Percentiles rank a stretch among this genome's conserved stretches.
phyloP scores from a whole-genome alignment of 805 yeast genomes.

The Lachancea mirantina region DNA sequence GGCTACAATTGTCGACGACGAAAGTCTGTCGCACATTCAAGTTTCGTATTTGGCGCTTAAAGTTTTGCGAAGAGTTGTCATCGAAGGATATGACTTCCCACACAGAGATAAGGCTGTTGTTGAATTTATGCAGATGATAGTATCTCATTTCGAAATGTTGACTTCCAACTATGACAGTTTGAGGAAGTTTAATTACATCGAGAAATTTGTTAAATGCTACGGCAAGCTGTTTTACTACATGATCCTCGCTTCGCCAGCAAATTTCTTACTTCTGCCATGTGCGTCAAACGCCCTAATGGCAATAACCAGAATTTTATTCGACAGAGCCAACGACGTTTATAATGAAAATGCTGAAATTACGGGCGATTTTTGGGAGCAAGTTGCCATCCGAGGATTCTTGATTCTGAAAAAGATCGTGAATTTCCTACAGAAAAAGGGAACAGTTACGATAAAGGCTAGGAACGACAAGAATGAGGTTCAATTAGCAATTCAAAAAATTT shows the following conservation, averaged over 20 bases:
- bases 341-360: slow-evolving; percentile 42
- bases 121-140: slow-evolving; percentile 52
- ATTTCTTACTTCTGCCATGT: slow-evolving; percentile 61
- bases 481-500: slow-evolving; percentile 46
- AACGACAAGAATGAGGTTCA: slow-evolving; percentile 59
- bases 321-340: slow-evolving; percentile 60
- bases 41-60: slow-evolving; percentile 75
- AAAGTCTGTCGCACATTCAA: slow-evolving; percentile 48
- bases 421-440: slow-evolving; percentile 58
- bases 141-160: slow-evolving; percentile 54
- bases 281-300: slow-evolving; percentile 55
- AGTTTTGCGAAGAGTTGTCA: slow-evolving; percentile 61
- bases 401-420: slow-evolving; percentile 59
- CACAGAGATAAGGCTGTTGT: slow-evolving; percentile 47
- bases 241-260: slow-evolving; percentile 54
- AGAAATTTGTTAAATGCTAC: slow-evolving; percentile 64
- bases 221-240: slow-evolving; percentile 65
- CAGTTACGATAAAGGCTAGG: slow-evolving; percentile 55
- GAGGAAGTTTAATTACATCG: slow-evolving; percentile 39
- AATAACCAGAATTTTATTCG: slow-evolving; percentile 52
- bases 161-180: slow-evolving; percentile 46
- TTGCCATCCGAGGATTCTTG: slow-evolving; percentile 58
- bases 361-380: slow-evolving; percentile 65
- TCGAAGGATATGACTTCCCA: slow-evolving; percentile 69
- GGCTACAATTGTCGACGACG: slow-evolving; percentile 24